Evolutionary conservation across 495 filamentous ascomycete genomes (phyloP).

Genomic region (Lindgomyces ingoldianus): DNA sequence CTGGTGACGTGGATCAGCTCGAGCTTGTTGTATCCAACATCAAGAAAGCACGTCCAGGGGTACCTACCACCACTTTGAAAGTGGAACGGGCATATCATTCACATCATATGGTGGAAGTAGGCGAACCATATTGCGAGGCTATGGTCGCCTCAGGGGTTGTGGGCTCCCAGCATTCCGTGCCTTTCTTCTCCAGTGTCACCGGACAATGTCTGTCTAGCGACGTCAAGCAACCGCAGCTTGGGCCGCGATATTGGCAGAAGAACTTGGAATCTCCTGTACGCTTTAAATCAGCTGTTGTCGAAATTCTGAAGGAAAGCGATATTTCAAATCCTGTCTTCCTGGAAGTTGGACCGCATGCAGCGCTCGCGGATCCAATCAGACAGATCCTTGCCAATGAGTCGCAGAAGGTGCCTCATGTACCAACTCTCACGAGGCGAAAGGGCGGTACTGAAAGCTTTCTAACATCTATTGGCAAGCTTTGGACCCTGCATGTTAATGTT

Average conservation of each 20-base stretch:
- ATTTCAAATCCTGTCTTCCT: not conserved
- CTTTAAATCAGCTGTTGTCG: not conserved
- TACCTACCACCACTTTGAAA: not conserved
- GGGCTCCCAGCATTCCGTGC: too few species aligned
- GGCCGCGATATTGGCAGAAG: not conserved
- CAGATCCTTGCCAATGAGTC: not conserved
- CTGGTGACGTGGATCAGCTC: conserved; percentile 3
- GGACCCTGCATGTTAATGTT: not conserved
- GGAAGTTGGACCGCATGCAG: not conserved
- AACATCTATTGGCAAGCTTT: not conserved
- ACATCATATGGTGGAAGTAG: not conserved
- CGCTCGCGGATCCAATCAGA: not conserved
- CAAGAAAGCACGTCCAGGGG: not conserved
- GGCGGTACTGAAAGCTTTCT: not conserved
- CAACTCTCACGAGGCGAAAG: not conserved
- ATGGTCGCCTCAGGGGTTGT: not conserved
- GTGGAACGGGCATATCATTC: conserved; percentile 14
- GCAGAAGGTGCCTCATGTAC: not conserved
- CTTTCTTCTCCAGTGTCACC: not conserved
- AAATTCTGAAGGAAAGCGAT: not conserved
- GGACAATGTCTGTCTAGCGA: not conserved
- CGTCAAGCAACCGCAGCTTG: not conserved
- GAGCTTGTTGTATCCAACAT: not conserved
- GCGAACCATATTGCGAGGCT: not conserved
- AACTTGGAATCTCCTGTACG: not conserved